Base-by-base conservation (phyloP, 768 basidiomycete species). In the Mycena galericulata region DNA sequence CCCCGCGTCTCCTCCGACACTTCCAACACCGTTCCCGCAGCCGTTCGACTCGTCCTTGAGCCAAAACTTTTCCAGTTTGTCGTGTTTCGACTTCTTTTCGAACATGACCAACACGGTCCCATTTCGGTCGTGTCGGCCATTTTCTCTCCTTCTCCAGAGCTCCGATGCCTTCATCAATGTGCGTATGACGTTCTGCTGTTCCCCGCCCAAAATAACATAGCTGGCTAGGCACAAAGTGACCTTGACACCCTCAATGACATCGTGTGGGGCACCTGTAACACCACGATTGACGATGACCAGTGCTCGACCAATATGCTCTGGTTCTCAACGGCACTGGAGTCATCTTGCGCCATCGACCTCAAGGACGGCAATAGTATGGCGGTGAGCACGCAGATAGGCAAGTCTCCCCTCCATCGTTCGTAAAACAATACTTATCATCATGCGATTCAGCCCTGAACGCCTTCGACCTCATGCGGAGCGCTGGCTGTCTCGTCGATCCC, bases 231-330 rank as follows among this genome's bases (percentile, higher is more conserved):
- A 38, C 91, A 92, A 79, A 74, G 77, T 3, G 89, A 92, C 78
- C 74, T 88, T 43, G 86, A 88, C 1, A 75, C 85, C 38, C 82
- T 94, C 74, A 95, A 95, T 73, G 77, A 81, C 11, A 81, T 94
- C 55, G 74, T 95, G 9, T 93, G 92, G 90, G 92, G 92, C 3
- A 93, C 91, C 0, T 96, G 95, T 77, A 90, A 94, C 72, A 92
- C 92, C 8, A 79, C 75, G 18, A 73, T 78, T 1, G 74, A 76
- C 3, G 75, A 79, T 17, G 82, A 78, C 26, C 84, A 90, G 67
- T 96, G 94, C 72, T 71, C 79, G n/a, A 70, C 79, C 30, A 92
- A 91, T 70, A 93, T 96, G 89, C 83, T 73, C 8, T 88, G 86
- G 84, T 92, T 91, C 75, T 85, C 87, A 2, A 74, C 78, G 0